Evolutionary conservation across 805 yeast species (phyloP), one percentile per base, ranked within the genome.

Genomic region (Komagataella ulmi): DNA sequence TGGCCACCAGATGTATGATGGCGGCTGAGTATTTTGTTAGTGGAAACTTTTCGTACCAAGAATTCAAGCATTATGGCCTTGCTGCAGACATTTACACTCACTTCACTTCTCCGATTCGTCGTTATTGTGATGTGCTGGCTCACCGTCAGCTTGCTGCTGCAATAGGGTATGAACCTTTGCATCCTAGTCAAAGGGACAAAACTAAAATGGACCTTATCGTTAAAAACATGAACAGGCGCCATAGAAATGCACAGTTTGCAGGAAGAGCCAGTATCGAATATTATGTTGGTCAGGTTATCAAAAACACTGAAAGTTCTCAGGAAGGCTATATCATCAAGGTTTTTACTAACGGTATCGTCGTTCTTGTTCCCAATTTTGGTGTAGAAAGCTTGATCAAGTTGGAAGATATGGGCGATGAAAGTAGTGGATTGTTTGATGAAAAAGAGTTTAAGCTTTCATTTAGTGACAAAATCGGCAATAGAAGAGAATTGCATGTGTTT

Each of bases 1-100:
- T 93, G 96, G 93, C 97, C 6, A 93, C 99, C 0, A 78, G 99
- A 61, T 91, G 98, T 69, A 93, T 93, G 99, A 88, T 89, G 85
- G 96, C 99, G 1, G 99, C 99, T 1, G 97, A 91, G 64, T 93
- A 93, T 64, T 93, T 93, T 70, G 82, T 95, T 8, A 80, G 96
- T 0, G 98, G 99, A 7, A 81, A 85, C 14, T 88, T 75, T 61
- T 86, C 95, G 7, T 88, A 88, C 62, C 81, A 95, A 12, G 99
- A 93, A 57, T 93, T 88, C 73, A 80, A 84, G 55, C 99, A 93
- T 74, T 93, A 93, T 66, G 99, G 99, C 65, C 75, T 93, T 56
- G 99, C 99, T 2, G 89, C 91, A 50, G 97, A 90, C 59, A 93
- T 93, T 48, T 93, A 93, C 67, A 93, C 99, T 1, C 99, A 93